Base-by-base conservation (phyloP, 805 yeast species). In the Saccharomycopsis sp. region DNA sequence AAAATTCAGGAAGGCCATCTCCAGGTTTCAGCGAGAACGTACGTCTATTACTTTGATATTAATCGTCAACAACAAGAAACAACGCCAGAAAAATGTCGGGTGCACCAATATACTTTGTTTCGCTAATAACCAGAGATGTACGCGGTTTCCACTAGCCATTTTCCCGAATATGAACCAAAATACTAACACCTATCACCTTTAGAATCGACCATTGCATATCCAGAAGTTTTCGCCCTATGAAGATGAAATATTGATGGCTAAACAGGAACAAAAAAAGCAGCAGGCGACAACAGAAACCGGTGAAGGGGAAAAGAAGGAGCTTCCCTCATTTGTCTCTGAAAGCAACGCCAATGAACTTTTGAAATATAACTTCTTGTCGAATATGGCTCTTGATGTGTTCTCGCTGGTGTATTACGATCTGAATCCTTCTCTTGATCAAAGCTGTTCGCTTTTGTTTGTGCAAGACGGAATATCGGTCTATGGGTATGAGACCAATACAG, bases 341-440 rank as follows among this genome's bases (percentile, higher is more conserved):
- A 61, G 62, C 47, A 66, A 70, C 44, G 74, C 77, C 51, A 77
- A 81, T 62, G 75, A 74, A 59, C 70, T 80, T 56, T 70, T 85
- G 34, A 82, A 84, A 63, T 84, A 82, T 71, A 84, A 86, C 65
- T 85, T 85, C 63, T 72, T 86, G 34, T 79, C 89, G n/a, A 89
- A 86, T 66, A 85, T 86, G 86, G 83, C 90, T 3, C 71, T 86
- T 23, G 91, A 86, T 67, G 78, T 84, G 20, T 84, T 86, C 65
- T 75, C 83, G 37, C 80, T 87, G 1, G 75, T 79, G 2, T 71
- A 68, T 16, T 73, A 73, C 56, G 70, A 70, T 34, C 21, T 18
- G 21, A 44, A 44, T 44, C 18, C 18, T 44, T 69, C 78, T 37
- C 51, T 57, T 5, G 70, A 66, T 15, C 66, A 66, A 8, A 73